phyloP scores from a whole-genome alignment of 345 rosid species.

The Eucalyptus cladocalyx region DNA sequence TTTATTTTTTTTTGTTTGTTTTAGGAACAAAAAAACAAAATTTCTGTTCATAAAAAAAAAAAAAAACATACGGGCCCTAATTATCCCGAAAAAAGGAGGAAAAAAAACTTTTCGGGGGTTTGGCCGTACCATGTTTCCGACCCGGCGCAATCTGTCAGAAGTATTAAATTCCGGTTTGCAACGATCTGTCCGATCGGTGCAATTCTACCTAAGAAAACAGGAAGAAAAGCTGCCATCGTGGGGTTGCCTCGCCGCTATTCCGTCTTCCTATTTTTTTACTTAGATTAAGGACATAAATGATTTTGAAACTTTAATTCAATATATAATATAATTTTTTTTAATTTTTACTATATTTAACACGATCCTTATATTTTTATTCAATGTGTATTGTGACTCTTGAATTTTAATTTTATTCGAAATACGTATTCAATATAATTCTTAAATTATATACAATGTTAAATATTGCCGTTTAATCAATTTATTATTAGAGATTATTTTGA shows the following conservation, averaged over 20 bases:
- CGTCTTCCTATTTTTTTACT: not conserved
- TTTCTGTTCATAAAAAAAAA: too few species aligned
- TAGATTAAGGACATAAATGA: accelerated
- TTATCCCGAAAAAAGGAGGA: not conserved
- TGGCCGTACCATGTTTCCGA: not conserved
- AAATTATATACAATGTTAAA: not conserved
- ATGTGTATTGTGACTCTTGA: too few species aligned
- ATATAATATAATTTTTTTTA: too few species aligned
- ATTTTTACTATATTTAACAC: too few species aligned
- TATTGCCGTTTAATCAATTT: accelerated
- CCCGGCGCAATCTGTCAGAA: not conserved
- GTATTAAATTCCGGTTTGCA: not conserved
- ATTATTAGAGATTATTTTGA: too few species aligned
- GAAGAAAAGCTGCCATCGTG: not conserved
- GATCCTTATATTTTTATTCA: too few species aligned
- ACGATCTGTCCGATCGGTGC: not conserved
- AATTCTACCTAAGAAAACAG: not conserved
- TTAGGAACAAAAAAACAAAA: too few species aligned
- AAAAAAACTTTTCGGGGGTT: not conserved
- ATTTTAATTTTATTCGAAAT: too few species aligned
- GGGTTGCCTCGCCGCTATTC: not conserved
- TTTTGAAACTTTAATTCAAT: too few species aligned
- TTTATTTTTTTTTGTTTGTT: too few species aligned
- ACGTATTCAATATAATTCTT: not conserved
- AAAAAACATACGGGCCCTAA: too few species aligned